Evolutionary conservation across 257 asterid genomes (phyloP), one percentile per base, ranked within the genome.

Genomic region (Solanum medicagineum): DNA sequence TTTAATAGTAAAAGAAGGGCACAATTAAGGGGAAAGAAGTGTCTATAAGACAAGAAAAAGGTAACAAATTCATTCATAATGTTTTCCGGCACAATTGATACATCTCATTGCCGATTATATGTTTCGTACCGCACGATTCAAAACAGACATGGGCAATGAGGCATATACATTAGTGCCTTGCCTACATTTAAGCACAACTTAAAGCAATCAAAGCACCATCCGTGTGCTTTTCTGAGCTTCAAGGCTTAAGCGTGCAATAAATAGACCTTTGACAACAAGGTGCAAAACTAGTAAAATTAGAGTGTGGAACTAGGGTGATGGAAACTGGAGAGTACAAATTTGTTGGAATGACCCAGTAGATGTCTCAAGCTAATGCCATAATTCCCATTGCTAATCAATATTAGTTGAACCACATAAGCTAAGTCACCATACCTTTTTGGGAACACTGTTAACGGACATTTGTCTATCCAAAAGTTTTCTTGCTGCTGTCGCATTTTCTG

Each of bases 401-500:
- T 75, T 49, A 49, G 81, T 75, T 49, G 62, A 75, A 20, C 36
- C 60, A 83, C 51, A 83, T 54, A 4, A 55, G 29, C 4, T 26
- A 62, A 70, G 26, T 93, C 14, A 71, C 56, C 56, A 32, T 88
- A 93, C 99, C 99, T 97, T 97, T 92, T 97, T 97, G 22, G 99
- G 98, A 81, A 97, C 94, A 86, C 97, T 97, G 89, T 89, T 95
- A 81, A 97, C 92, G 10, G 99, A 97, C 98, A 95, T 92, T 89
- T 97, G 99, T 71, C 99, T 91, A 88, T 97, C 99, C 68, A 97
- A 89, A 75, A 97, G 99, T 89, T 95, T 97, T 89, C 99, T 92
- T 80, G 99, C 99, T 15, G 99, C 99, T 68, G 97, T 94, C 20
- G 98, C 99, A 90, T 90, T 93, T 90, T 97, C 99, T 85, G 98